Percentiles rank a stretch among this genome's conserved stretches.
These are phyloP conservation scores for Schoenoplectus tabernaemontani DNA, from an alignment of 202 grass and related monocot species.

Conservation along the genomic window DNA sequence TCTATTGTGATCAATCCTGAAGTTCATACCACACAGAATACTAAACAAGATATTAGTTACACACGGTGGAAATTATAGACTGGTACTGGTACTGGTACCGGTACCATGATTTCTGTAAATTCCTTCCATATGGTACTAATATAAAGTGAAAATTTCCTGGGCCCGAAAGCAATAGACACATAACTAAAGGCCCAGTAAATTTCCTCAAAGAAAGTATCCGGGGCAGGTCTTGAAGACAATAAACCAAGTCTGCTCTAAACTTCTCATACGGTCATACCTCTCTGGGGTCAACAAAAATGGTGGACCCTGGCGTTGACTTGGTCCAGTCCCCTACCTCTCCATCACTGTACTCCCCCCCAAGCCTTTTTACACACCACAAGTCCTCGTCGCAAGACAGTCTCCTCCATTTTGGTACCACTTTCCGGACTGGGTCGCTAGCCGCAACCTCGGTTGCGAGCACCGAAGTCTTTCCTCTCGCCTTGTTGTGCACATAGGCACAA, in stretches of 20 bases:
- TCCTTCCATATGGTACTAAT: neutral
- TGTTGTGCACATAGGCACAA: conserved; percentile 68
- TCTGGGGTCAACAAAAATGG: conserved; percentile 81
- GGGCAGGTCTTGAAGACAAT: neutral
- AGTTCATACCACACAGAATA: neutral
- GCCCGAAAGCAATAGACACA: neutral
- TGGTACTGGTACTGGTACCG: too few species aligned
- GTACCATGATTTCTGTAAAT: neutral
- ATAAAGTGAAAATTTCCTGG: neutral
- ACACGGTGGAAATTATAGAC: neutral
- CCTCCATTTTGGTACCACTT: conserved; percentile 68
- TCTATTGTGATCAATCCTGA: neutral
- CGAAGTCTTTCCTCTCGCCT: conserved; percentile 41
- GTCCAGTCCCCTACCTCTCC: conserved; percentile 58
- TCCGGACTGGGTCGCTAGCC: conserved; percentile 46
- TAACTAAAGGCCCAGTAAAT: neutral
- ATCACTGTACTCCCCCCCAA: conserved; percentile 30
- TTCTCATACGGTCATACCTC: conserved; percentile 75
- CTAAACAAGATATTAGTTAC: neutral
- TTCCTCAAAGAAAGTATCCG: neutral
- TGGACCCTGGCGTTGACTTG: conserved; percentile 37
- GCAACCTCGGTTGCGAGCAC: conserved; percentile 68
- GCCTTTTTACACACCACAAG: conserved; percentile 72
- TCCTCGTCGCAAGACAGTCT: conserved; percentile 61
- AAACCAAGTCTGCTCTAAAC: neutral